Conservation (phyloP, 2,329 filamentous ascomycete species). For the Mycocentrospora acerina region DNA sequence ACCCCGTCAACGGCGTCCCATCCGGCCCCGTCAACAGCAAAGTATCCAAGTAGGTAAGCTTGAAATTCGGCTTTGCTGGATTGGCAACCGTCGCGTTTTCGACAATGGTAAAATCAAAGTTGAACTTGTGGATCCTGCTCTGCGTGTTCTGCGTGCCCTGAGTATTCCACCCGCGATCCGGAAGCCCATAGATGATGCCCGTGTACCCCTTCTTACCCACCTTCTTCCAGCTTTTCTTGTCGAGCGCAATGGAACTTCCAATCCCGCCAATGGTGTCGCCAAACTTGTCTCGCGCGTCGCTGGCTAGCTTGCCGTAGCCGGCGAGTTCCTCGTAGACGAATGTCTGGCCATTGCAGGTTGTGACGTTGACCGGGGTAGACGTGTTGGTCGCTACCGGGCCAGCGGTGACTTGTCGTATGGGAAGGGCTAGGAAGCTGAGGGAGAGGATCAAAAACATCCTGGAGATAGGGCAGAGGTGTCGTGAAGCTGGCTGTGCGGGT, state of each 20-base stretch:
- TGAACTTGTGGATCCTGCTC: constrained; percentile 67
- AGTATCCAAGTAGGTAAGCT: constrained; percentile 64
- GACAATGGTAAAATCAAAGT: constrained; percentile 59
- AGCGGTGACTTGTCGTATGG: constrained; percentile 16
- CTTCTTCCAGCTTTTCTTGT: constrained; percentile 58
- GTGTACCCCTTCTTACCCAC: constrained; percentile 52
- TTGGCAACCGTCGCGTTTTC: constrained; percentile 52
- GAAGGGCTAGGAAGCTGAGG: constrained; percentile 16
- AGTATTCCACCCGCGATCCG: constrained; percentile 74
- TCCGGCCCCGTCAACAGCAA: constrained; percentile 65
- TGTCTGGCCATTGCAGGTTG: constrained; percentile 60
- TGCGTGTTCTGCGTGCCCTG: constrained; percentile 68
- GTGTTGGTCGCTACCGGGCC: constrained; percentile 11
- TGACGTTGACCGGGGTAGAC: constrained; percentile 21
- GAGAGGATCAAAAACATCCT: constrained; percentile 22
- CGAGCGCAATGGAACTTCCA: constrained; percentile 66
- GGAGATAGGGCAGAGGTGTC: constrained; percentile 4
- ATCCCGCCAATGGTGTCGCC: constrained; percentile 70
- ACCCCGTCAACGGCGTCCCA: constrained; percentile 58
- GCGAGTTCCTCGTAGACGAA: constrained; percentile 69
- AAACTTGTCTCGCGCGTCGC: constrained; percentile 63
- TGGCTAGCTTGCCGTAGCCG: constrained; percentile 64
- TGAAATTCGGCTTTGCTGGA: constrained; percentile 62
- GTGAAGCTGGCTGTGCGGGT: too few relatives aligned
- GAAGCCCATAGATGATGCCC: constrained; percentile 63